Percentiles rank a stretch among this genome's conserved stretches.
These are phyloP conservation scores for Aspergillus fischeri DNA, from an alignment of 2,329 filamentous ascomycete species.

Conservation along the genomic window DNA sequence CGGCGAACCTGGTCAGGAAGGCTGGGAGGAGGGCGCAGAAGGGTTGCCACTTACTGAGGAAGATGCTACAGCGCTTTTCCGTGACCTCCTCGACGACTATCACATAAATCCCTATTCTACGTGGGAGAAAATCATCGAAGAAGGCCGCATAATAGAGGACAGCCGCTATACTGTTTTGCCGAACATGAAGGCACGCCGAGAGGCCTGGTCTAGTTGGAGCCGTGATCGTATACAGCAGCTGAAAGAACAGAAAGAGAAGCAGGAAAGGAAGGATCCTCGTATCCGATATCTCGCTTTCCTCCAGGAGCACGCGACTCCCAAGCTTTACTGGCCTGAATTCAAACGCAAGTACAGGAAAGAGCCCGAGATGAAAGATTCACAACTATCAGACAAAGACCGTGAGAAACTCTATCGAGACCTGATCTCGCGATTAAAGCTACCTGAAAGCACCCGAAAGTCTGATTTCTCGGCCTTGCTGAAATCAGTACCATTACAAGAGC, in stretches of 20 bases:
- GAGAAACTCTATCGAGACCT: conserved; percentile 48
- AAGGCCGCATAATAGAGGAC: conserved; percentile 78
- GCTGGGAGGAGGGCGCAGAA: conserved; percentile 67
- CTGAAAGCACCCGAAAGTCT: conserved; percentile 43
- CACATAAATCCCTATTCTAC: conserved; percentile 80
- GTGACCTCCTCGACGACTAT: conserved; percentile 78
- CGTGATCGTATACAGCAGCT: conserved; percentile 69
- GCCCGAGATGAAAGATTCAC: conserved; percentile 58
- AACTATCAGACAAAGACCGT: conserved; percentile 45
- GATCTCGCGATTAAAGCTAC: conserved; percentile 43
- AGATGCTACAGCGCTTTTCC: conserved; percentile 75
- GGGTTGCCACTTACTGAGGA: conserved; percentile 67
- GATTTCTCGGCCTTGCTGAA: conserved; percentile 44
- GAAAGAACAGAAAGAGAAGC: conserved; percentile 66
- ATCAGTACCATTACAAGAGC: conserved; percentile 35
- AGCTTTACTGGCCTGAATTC: conserved; percentile 97
- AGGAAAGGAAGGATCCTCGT: conserved; percentile 76
- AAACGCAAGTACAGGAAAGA: conserved; percentile 85
- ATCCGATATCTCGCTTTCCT: conserved; percentile 80
- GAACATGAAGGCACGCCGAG: conserved; percentile 76
- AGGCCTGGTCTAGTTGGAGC: conserved; percentile 81
- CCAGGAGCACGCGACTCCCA: conserved; percentile 76
- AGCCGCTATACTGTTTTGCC: conserved; percentile 76
- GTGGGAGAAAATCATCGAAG: conserved; percentile 86
- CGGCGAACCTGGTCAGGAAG: conserved; percentile 55